Conservation (phyloP, 805 yeast species). For the Candida hungchunana region DNA sequence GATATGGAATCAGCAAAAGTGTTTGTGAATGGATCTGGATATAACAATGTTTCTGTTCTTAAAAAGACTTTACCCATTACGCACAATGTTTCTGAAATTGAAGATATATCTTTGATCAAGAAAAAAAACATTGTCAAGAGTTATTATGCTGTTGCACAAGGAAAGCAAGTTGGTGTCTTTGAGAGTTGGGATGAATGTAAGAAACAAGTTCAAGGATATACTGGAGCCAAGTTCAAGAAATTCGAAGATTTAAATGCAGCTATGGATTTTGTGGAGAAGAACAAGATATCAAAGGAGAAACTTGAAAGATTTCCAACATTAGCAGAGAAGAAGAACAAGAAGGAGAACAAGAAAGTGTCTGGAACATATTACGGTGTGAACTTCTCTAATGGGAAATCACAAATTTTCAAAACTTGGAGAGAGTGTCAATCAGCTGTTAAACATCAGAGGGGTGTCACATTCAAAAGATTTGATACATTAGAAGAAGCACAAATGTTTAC, state of each 20-base stretch:
- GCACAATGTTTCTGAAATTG: neutral
- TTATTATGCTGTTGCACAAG: conserved; percentile 55
- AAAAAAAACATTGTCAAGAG: no score
- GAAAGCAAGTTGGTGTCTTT: conserved; percentile 52
- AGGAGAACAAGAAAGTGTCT: no score
- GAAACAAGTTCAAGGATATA: conserved; percentile 45
- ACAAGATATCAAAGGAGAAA: no score
- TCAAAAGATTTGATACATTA: conserved; percentile 36
- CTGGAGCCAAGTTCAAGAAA: conserved; percentile 33
- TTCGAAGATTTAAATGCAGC: conserved; percentile 31
- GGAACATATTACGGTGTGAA: conserved; percentile 31
- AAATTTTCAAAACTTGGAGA: conserved; percentile 29
- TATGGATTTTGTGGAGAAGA: neutral
- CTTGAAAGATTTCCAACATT: neutral
- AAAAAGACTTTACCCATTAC: no score
- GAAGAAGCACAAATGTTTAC: conserved; percentile 16
- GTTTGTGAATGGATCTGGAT: conserved; percentile 24
- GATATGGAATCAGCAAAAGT: conserved; percentile 43
- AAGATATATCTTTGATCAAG: neutral
- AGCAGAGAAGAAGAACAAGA: no score
- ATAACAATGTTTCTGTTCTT: neutral
- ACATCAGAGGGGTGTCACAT: conserved; percentile 36
- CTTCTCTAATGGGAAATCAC: conserved; percentile 25
- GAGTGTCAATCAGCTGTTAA: conserved; percentile 29
- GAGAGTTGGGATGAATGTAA: conserved; percentile 55